Evolutionary conservation across 2,329 filamentous ascomycete species (phyloP), one percentile per base, ranked within the genome.

Genomic region (Malbranchea cinnamomea): DNA sequence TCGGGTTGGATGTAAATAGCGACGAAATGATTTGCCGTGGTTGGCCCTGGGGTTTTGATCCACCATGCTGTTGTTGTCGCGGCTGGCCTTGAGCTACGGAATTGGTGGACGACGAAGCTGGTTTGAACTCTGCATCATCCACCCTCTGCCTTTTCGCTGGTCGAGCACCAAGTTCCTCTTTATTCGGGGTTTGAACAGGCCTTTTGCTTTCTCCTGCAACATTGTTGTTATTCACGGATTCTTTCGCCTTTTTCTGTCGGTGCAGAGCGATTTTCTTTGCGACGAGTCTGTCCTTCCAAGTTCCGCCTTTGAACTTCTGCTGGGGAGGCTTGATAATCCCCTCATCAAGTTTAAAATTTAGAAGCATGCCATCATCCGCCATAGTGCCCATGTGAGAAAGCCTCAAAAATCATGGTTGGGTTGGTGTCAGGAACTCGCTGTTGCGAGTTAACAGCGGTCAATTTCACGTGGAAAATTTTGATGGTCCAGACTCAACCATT

Each of bases 331-430:
- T 67, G 31, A 81, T 52, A 8, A 78, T 68, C 11, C 62, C 68
- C 37, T 81, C 74, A 16, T 71, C 68, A 34, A 93, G 62, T 44
- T 83, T 75, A 52, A 95, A 94, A 47, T 95, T 95, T 50, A 95
- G 64, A 34, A 94, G 69, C 72, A 98, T 79, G 43, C 84, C 84
- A 74, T 92, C 81, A 62, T 95, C 85, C 30, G 81, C 81, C 85
- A 95, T 94, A 37, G 29, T 44, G 31, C 23, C 31, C 33, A n/a
- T n/a, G n/a, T n/a, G n/a, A n/a, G n/a, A n/a, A n/a, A n/a, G 33
- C 22, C n/a, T n/a, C n/a, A n/a, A n/a, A 23, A 29, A 30, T 40
- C 32, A 39, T 36, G 32, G 31, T 41, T 33, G 39, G 38, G 41
- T 40, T 3, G 11, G 20, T 22, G n/a, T n/a, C n/a, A n/a, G n/a